A percentile compares a stretch with the other conserved stretches of the same genome.
Evolutionary conservation across 2,329 filamentous ascomycete species (phyloP).

Genomic region (Seiridium cupressi): DNA sequence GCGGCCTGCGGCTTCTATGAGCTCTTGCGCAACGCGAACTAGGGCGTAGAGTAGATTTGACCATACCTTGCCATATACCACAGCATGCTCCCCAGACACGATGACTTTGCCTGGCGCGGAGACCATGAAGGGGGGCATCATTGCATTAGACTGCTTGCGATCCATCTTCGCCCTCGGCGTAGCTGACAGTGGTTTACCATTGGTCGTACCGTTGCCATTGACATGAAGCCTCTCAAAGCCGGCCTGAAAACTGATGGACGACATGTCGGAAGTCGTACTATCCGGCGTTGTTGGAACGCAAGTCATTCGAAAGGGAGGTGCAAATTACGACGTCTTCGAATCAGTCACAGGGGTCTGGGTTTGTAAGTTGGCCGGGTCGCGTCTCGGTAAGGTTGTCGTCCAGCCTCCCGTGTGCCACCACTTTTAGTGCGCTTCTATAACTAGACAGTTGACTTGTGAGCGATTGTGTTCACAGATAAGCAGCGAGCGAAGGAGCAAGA

Average conservation of each 20-base stretch:
- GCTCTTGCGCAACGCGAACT: not conserved
- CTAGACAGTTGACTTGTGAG: no score
- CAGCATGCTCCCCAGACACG: slow-evolving; percentile 94
- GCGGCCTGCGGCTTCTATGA: slow-evolving; percentile 58
- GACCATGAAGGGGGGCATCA: slow-evolving; percentile 93
- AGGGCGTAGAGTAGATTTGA: no score
- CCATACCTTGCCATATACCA: slow-evolving; percentile 89
- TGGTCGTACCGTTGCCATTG: slow-evolving; percentile 23
- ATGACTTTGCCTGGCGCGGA: slow-evolving; percentile 98
- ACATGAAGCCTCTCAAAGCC: slow-evolving; percentile 21
- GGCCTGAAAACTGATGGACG: slow-evolving; percentile 27
- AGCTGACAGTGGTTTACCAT: slow-evolving; percentile 24
- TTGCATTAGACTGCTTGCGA: slow-evolving; percentile 60
- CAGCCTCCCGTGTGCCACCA: no score
- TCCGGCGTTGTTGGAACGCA: slow-evolving; percentile 22
- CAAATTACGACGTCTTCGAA: not conserved
- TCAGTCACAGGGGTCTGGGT: not conserved
- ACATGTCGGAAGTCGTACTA: slow-evolving; percentile 29
- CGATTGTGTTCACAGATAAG: no score
- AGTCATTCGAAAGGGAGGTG: slow-evolving; percentile 10
- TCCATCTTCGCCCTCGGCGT: slow-evolving; percentile 36
- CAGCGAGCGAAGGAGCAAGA: no score
- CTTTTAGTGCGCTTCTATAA: no score
- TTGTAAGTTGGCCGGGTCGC: not conserved
- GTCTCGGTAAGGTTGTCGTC: no score